Evolutionary conservation across 139 green algal species (phyloP), one percentile per base, ranked within the genome.

Genomic region (Chlamydomonas applanata): DNA sequence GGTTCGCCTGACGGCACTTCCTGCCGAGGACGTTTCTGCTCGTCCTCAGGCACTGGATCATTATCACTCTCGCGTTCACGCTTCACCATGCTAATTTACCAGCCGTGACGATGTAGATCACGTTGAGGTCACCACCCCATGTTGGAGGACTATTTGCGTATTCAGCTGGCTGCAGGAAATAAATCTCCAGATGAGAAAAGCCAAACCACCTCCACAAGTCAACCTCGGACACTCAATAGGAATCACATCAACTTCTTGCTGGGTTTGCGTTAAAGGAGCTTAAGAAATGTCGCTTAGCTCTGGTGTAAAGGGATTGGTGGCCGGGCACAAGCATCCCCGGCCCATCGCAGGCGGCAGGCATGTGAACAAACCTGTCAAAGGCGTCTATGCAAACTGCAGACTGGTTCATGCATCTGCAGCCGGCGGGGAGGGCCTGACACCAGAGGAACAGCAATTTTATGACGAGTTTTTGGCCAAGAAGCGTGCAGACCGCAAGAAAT

Each of bases 211-310:
- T n/a, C n/a, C n/a, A n/a, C n/a, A n/a, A n/a, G n/a, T n/a, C n/a
- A n/a, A n/a, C n/a, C n/a, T n/a, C n/a, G n/a, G n/a, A n/a, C n/a
- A n/a, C n/a, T n/a, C n/a, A n/a, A n/a, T n/a, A n/a, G n/a, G n/a
- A n/a, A n/a, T n/a, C n/a, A n/a, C n/a, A n/a, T n/a, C 62, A 25
- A 59, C 54, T 25, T 66, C 64, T 4, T 74, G 65, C 46, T 66
- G 35, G 11, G 40, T 19, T 49, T 49, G 11, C 11, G 40, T 49
- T 49, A 49, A n/a, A n/a, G n/a, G n/a, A n/a, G n/a, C n/a, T n/a
- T n/a, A n/a, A n/a, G n/a, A n/a, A n/a, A 11, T 49, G 7, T 49
- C 40, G 40, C 40, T 49, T 49, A 49, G 11, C 11, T 7, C 40
- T 11, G 11, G 40, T 19, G 40, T 49, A 49, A n/a, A n/a, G n/a